A percentile compares a stretch with the other conserved stretches of the same genome.
Conservation (phyloP, 1,284 basidiomycete genomes). For the Trichosporon coremiiforme region DNA sequence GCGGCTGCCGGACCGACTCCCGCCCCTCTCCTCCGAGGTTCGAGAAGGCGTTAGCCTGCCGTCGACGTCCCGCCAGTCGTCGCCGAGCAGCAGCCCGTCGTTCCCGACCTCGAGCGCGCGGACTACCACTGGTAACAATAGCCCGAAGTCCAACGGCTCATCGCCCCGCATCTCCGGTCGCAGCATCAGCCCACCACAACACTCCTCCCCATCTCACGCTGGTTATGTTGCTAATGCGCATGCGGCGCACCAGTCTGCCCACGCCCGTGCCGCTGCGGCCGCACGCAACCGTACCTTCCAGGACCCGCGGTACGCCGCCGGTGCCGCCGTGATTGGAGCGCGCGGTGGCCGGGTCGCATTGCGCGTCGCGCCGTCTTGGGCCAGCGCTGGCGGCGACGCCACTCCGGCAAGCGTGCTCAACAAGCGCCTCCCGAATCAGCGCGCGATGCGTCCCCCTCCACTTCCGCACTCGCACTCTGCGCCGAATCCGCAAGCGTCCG, state of each 20-base stretch:
- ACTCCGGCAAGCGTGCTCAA: constrained; percentile 3
- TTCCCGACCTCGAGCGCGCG: constrained; percentile 31
- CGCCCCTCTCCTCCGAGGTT: constrained; percentile 5
- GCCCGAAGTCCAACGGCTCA: constrained; percentile 12
- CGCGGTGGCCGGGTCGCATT: constrained; percentile 24
- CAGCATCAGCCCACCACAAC: constrained; percentile 18
- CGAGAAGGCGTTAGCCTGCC: background rate
- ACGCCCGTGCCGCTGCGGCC: constrained; percentile 1
- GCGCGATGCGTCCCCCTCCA: background rate
- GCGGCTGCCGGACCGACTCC: constrained; percentile 19
- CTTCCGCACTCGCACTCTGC: constrained; percentile 12
- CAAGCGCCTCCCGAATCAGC: background rate
- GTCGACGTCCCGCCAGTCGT: constrained; percentile 13
- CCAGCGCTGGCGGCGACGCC: constrained; percentile 23
- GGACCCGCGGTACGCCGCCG: constrained; percentile 36
- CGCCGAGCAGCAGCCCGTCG: constrained; percentile 13
- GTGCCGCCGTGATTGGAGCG: constrained; percentile 30
- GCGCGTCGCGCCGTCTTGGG: constrained; percentile 37
- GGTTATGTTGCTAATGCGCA: background rate
- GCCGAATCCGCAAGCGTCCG: background rate
- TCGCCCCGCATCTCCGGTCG: background rate
- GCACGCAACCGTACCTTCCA: constrained; percentile 12
- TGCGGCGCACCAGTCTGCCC: constrained; percentile 4
- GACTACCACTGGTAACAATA: constrained; percentile 16
- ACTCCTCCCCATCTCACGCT: constrained; percentile 16